phyloP scores from a whole-genome alignment of 495 filamentous ascomycete species.

The Lasiosphaeria miniovina region DNA sequence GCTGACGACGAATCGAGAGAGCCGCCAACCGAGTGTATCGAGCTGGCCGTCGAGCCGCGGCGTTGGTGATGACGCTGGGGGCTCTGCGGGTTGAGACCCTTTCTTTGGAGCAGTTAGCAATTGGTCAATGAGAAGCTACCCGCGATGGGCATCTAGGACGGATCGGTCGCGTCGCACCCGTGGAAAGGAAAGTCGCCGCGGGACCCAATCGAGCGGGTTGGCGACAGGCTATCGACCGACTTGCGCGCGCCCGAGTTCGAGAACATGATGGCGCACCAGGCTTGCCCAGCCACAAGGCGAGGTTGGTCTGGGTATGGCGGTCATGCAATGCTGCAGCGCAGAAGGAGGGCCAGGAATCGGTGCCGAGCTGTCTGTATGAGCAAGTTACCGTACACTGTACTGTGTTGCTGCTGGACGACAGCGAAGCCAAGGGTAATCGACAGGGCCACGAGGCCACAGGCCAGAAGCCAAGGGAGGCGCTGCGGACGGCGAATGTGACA shows the following conservation, averaged over 20 bases:
- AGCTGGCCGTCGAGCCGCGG: slow-evolving; percentile 83
- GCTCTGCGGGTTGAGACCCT: slow-evolving; percentile 19
- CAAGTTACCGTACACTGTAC: too few species aligned
- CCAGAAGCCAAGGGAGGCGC: too few species aligned
- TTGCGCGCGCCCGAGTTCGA: slow-evolving; percentile 60
- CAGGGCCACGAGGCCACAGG: too few species aligned
- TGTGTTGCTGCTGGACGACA: too few species aligned
- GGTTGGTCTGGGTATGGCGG: slow-evolving; percentile 8
- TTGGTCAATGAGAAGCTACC: slow-evolving; percentile 9
- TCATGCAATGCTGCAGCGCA: slow-evolving; percentile 23
- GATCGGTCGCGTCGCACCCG: slow-evolving; percentile 30
- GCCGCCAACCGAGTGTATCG: slow-evolving; percentile 74
- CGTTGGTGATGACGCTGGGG: slow-evolving; percentile 37
- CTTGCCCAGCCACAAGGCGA: slow-evolving; percentile 27
- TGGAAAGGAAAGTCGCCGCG: slow-evolving; percentile 62
- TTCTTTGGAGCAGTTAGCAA: slow-evolving; percentile 30
- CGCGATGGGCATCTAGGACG: background rate
- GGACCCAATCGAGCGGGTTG: slow-evolving; percentile 45
- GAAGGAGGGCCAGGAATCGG: slow-evolving; percentile 7
- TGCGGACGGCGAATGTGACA: too few species aligned
- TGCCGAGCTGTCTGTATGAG: background rate
- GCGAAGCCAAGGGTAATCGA: too few species aligned
- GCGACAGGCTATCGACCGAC: slow-evolving; percentile 66
- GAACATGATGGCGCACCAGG: slow-evolving; percentile 54
- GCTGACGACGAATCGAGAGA: slow-evolving; percentile 63